Conservation (phyloP, 352 stramenopile species). For the Pythium volutum region DNA sequence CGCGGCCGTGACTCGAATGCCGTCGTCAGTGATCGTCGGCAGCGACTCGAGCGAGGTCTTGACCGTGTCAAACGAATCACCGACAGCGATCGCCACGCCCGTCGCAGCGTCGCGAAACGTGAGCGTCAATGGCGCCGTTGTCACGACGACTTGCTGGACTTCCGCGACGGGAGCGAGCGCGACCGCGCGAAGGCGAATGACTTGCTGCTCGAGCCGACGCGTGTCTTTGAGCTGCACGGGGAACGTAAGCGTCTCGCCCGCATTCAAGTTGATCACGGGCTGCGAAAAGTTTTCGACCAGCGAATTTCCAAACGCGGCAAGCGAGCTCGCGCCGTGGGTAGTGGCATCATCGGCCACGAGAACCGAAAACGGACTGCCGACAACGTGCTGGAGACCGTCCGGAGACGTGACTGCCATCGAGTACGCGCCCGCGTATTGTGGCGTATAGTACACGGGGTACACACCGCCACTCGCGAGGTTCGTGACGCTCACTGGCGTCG, state of each 20-base stretch:
- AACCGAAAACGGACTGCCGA: conserved; percentile 88
- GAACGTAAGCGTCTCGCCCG: conserved; percentile 61
- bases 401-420: conserved; percentile 81
- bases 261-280: conserved; percentile 50
- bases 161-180: conserved; percentile 40
- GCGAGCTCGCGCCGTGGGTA: conserved; percentile 69
- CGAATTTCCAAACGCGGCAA: conserved; percentile 63
- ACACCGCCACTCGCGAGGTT: conserved; percentile 58
- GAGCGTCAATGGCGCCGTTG: conserved; percentile 37
- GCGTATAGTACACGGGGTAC: conserved; percentile 92
- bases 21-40: conserved; percentile 72
- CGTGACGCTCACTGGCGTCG: conserved; percentile 41
- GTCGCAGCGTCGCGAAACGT: conserved; percentile 59
- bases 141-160: conserved; percentile 58
- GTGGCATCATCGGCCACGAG: conserved; percentile 65
- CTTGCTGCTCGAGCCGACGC: conserved; percentile 64
- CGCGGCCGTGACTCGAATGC: conserved; percentile 68
- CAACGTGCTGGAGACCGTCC: conserved; percentile 70
- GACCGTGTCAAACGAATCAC: conserved; percentile 42
- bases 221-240: conserved; percentile 91
- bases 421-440: conserved; percentile 89
- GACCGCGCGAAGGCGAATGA: conserved; percentile 54
- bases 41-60: conserved; percentile 70
- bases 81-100: conserved; percentile 28
- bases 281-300: conserved; percentile 64